Evolutionary conservation across 805 yeast genomes (phyloP), one percentile per base, ranked within the genome.

Genomic region (Starmerella powellii): DNA sequence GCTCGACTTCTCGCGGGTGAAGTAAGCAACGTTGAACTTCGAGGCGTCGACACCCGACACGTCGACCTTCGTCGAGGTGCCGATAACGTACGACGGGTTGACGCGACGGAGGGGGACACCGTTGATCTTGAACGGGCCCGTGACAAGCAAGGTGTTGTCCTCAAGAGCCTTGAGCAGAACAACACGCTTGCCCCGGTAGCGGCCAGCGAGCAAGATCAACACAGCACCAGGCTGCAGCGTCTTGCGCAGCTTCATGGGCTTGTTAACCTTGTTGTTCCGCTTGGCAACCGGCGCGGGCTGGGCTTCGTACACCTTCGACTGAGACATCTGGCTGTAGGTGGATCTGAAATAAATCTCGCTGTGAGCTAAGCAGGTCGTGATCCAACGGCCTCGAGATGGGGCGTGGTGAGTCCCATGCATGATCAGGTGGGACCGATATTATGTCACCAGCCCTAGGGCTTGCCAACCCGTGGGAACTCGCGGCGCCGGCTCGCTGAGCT

Each of bases 81-180:
- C 97, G 72, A 88, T 88, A 60, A 91, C 98, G 73, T 88, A 91
- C 71, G 95, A 84, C 61, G 96, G 80, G 70, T 88, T 91, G 60
- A 88, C 97, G 78, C 96, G 84, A 81, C 97, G 86, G 70, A 88
- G 77, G 68, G 98, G 97, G 59, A 88, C 98, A 76, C 98, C 98
- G 74, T 88, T 88, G 63, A 88, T 84, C 79, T 91, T 88, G 94
- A 88, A 91, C 63, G 98, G 98, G 68, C 98, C 98, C 51, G 95
- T 73, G 53, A 88, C 95, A 65, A 88, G 81, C 63, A 88, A 74
- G 55, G 96, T 88, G 85, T 85, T 84, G 79, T 91, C 97, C 73
- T 86, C 95, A 66, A 91, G 78, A 70, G 80, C 72, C 80, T 88
- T 88, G 69, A 88, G 80, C 81, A 81, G 82, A 56, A 88, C 97